Evolutionary conservation across 2,329 filamentous ascomycete genomes (phyloP).

Genomic region (Amesomyces nigricolor): DNA sequence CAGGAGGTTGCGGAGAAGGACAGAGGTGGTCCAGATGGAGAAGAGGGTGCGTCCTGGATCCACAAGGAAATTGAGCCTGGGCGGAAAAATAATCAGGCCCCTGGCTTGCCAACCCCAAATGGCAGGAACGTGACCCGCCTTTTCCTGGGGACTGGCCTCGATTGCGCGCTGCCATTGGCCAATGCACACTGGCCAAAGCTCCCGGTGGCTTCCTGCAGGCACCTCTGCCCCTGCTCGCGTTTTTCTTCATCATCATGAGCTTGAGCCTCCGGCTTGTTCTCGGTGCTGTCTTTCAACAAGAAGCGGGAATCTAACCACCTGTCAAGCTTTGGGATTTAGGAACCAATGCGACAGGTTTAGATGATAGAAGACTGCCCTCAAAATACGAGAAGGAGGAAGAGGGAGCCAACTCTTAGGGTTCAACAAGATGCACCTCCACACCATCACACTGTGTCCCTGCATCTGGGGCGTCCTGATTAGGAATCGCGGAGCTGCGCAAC

Average conservation of each 20-base stretch:
- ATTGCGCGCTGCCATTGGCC: slow-evolving; percentile 2
- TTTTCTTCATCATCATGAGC: background rate
- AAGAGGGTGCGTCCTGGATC: slow-evolving; percentile 12
- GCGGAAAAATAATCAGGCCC: slow-evolving; percentile 6
- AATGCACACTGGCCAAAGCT: background rate
- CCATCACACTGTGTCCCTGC: background rate
- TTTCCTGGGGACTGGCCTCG: background rate
- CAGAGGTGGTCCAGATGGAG: background rate
- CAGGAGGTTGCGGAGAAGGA: slow-evolving; percentile 10
- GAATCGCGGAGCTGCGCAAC: slow-evolving; percentile 10
- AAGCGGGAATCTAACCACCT: too few species aligned
- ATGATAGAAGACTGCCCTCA: too few species aligned
- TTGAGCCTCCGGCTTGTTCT: background rate
- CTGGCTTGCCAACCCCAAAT: background rate
- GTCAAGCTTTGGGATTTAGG: too few species aligned
- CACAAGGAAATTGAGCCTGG: slow-evolving; percentile 19
- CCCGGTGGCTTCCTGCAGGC: background rate
- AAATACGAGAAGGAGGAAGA: too few species aligned
- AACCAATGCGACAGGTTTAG: too few species aligned
- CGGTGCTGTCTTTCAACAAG: too few species aligned
- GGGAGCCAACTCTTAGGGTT: background rate
- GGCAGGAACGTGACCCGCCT: background rate
- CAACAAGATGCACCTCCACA: background rate
- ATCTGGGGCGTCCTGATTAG: slow-evolving; percentile 3
- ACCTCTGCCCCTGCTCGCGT: background rate